Base-by-base conservation (phyloP, 352 stramenopile species). In the Lagenidium giganteum region DNA sequence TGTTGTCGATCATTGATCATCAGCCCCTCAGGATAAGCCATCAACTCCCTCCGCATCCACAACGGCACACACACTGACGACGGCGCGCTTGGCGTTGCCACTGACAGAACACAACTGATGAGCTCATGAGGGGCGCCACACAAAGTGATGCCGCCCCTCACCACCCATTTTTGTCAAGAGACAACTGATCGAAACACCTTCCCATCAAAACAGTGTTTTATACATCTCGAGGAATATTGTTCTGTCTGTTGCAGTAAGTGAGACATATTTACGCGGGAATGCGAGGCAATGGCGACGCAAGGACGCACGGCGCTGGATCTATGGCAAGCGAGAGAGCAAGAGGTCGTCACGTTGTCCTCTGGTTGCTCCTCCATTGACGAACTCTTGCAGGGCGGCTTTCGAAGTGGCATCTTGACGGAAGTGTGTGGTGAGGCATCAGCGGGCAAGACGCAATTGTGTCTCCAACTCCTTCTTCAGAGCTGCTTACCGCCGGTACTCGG, bases 21-120 rank as follows among this genome's bases (percentile, higher is more conserved):
- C 77, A 87, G 77, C 57, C 77, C 77, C 77, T 89, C 77, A 89
- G 77, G 77, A 89, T 87, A 86, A 51, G 41, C 60, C 71, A 89
- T 87, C 73, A 87, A 17, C 34, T 81, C 73, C 73, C 81, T 78
- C 60, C 51, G 32, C 23, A 38, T 14, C 43, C 5, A 27, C 5
- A 45, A 0, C 20, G 24, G 30, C 23, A 42, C 21, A 31, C 5
- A 42, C 12, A 38, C 26, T 47, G 5, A 43, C 18, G 35, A n/a
- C n/a, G n/a, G n/a, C n/a, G n/a, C n/a, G n/a, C n/a, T n/a, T n/a
- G n/a, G n/a, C n/a, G n/a, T n/a, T n/a, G n/a, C n/a, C n/a, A n/a
- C n/a, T n/a, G n/a, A n/a, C n/a, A n/a, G n/a, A n/a, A n/a, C n/a
- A n/a, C n/a, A n/a, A n/a, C n/a, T n/a, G n/a, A n/a, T n/a, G n/a